These are phyloP conservation scores for Chaetomiaceae sp. DNA, from an alignment of 2,329 filamentous ascomycete genomes.

Conservation along the genomic window DNA sequence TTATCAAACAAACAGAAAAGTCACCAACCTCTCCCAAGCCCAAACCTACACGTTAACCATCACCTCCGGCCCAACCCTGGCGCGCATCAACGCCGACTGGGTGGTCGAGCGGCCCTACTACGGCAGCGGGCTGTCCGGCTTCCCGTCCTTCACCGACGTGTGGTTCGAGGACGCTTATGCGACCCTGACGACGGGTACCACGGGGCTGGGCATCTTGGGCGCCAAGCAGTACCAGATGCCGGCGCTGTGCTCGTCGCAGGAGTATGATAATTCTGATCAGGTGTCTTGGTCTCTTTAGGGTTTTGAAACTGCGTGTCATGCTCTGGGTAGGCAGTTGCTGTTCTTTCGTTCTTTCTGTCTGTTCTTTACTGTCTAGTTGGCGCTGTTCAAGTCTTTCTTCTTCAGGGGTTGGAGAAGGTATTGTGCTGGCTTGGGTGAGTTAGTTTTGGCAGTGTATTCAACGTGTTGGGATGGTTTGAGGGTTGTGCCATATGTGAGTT, in stretches of 20 bases:
- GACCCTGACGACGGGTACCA: not conserved
- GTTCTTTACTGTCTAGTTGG: too few relatives aligned
- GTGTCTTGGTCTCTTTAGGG: conserved; percentile 15
- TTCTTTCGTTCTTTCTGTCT: not conserved
- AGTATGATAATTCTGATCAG: conserved; percentile 18
- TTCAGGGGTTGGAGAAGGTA: too few relatives aligned
- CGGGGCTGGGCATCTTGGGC: conserved; percentile 19
- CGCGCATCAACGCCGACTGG: conserved; percentile 26
- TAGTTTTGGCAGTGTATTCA: too few relatives aligned
- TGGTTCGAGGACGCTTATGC: conserved; percentile 27
- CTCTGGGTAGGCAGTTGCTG: not conserved
- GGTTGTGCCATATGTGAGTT: too few relatives aligned
- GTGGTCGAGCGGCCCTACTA: conserved; percentile 26
- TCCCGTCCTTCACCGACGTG: conserved; percentile 23
- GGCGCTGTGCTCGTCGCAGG: conserved; percentile 16
- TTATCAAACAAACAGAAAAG: conserved; percentile 9
- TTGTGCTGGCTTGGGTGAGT: too few relatives aligned
- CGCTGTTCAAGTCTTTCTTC: too few relatives aligned
- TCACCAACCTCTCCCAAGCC: conserved; percentile 21
- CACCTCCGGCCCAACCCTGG: conserved; percentile 17
- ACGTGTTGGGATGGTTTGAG: too few relatives aligned
- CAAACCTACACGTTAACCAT: conserved; percentile 16
- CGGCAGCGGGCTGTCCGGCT: conserved; percentile 17
- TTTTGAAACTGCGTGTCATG: not conserved
- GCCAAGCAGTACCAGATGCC: conserved; percentile 25